Evolutionary conservation across 768 basidiomycete species (phyloP), one percentile per base, ranked within the genome.

Genomic region (Phanerodontia chrysosporium): DNA sequence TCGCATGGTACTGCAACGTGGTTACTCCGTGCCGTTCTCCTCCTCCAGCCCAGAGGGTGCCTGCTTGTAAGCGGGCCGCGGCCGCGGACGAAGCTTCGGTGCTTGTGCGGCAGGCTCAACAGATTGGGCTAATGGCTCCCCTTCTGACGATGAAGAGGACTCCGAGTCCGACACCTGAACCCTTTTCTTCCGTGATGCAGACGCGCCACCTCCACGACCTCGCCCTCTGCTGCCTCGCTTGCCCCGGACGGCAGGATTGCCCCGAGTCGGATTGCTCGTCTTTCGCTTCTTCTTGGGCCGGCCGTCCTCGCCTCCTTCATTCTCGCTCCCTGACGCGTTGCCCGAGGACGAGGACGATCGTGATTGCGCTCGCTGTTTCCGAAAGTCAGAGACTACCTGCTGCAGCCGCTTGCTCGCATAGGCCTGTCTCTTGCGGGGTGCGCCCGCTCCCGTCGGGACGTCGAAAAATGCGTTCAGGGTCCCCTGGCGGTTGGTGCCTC

Each of bases 401-500:
- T 96, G 91, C 58, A 97, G 74, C 8, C 95, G 83, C 72, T 92
- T 95, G 70, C 89, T 92, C 2, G 87, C 75, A 64, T 95, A 95
- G 3, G 86, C 89, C 63, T 90, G 87, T 36, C 90, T 82, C 67
- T 87, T 85, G 42, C 89, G 80, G 1, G 95, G 95, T 5, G 86
- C 92, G 65, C 87, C 89, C 59, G 79, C 80, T 5, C 87, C 90
- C 5, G 80, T 75, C 13, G 82, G 79, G 3, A 87, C 75, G 64
- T 89, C 89, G 67, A 97, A 83, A 73, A 86, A 96, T 0, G 81
- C 79, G 55, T 82, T 83, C 35, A 98, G 74, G 51, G 84, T 90
- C 10, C 86, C 83, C 69, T 98, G 95, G 65, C 80, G 85, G 71
- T 90, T 94, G 7, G 35, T 27, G 35, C 18, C 49, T 5, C 60